Evolutionary conservation across 2,329 filamentous ascomycete genomes (phyloP), one percentile per base, ranked within the genome.

Genomic region (Neofusicoccum ribis): DNA sequence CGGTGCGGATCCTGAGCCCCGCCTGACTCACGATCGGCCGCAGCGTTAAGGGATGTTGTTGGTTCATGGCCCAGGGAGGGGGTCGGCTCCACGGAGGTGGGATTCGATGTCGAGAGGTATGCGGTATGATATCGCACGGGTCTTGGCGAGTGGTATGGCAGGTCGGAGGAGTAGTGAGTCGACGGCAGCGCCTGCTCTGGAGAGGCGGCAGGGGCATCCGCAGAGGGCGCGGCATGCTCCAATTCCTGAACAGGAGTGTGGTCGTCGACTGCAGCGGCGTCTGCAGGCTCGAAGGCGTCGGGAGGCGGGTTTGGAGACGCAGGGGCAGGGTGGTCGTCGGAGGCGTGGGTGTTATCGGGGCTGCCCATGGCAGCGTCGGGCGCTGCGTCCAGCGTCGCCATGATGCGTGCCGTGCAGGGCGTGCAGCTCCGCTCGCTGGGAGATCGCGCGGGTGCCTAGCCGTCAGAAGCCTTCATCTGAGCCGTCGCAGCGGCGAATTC

Each of bases 91-190:
- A 67, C 68, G 6, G 76, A 77, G 50, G 68, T 64, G 37, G 73
- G 66, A 34, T 72, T 70, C 52, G 73, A 73, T 63, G 71, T 68
- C 17, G 73, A 69, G 44, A 76, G 71, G 65, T 71, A 70, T n/a
- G 71, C 68, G 41, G 72, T 69, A 69, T 76, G 74, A 64, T 73
- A 67, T 46, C 75, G 75, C 65, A 74, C 70, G 62, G 77, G 76
- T 64, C 74, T 74, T n/a, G 76, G 76, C 20, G 76, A 76, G 69
- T 78, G 78, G 72, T 78, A 79, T 65, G 70, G 72, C 37, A 73
- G 72, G 65, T 76, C 74, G 9, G 68, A 72, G 67, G 72, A 71
- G 43, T 70, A 69, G 37, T 70, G 68, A 64, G 69, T 68, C 61
- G 50, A 64, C 39, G 44, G 39, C 41, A 67, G 14, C 60, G 70